Evolutionary conservation across 306 rosid species (phyloP).

Genomic region (Crataegus laevigata): DNA sequence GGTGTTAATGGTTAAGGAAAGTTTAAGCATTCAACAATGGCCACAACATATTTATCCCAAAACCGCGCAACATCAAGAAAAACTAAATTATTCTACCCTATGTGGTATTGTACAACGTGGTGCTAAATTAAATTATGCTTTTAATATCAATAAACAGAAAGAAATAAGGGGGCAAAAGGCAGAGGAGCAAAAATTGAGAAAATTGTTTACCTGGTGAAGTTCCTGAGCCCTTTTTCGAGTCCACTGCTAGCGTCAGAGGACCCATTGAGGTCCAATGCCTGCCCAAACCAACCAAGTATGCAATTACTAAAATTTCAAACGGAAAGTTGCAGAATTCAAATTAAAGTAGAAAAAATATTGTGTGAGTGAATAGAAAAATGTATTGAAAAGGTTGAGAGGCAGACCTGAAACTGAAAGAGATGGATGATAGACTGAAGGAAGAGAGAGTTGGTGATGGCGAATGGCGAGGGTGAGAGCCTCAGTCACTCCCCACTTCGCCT

Average conservation of each 20-base stretch:
- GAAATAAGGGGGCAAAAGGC: too few relatives aligned
- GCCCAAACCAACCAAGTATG: not conserved
- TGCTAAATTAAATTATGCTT: not conserved
- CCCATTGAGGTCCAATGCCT: conserved; percentile 30
- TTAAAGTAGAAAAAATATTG: too few relatives aligned
- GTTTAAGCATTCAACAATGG: not conserved
- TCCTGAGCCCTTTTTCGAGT: conserved; percentile 30
- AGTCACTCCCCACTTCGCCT: too few relatives aligned
- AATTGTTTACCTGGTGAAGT: conserved; percentile 39
- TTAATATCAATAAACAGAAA: not conserved
- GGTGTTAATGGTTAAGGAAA: not conserved
- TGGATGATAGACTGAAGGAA: too few relatives aligned
- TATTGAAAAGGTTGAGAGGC: too few relatives aligned
- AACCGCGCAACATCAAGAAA: not conserved
- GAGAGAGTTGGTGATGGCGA: too few relatives aligned
- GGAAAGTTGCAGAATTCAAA: too few relatives aligned
- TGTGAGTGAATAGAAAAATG: too few relatives aligned
- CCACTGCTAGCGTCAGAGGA: conserved; percentile 42
- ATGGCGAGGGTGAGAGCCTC: too few relatives aligned
- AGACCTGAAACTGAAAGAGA: too few relatives aligned
- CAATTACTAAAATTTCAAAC: not conserved
- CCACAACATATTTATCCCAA: not conserved
- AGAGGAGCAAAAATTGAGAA: not conserved
- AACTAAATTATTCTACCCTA: not conserved
- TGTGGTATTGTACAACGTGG: not conserved